A percentile compares a stretch with the other conserved stretches of the same genome.
Evolutionary conservation across 2,329 filamentous ascomycete genomes (phyloP).

Genomic region (Xylaria polymorpha): DNA sequence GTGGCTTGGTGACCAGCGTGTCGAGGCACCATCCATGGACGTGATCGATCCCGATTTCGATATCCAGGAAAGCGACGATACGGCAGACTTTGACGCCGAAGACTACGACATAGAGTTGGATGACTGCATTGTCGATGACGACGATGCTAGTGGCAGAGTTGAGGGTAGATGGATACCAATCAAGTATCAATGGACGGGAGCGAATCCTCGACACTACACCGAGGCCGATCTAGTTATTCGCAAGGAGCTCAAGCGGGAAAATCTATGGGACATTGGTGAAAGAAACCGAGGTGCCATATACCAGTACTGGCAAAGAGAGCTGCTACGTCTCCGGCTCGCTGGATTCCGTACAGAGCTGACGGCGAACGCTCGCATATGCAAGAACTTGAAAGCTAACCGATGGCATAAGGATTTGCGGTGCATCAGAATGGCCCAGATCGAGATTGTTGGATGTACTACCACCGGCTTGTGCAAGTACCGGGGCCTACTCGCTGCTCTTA

Average conservation of each 20-base stretch:
- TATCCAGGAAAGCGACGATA: constrained; percentile 56
- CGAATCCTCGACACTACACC: constrained; percentile 42
- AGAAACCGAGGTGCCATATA: constrained; percentile 73
- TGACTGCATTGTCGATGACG: constrained; percentile 51
- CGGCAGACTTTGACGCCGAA: constrained; percentile 68
- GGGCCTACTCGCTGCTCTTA: constrained; percentile 72
- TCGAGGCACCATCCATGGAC: constrained; percentile 45
- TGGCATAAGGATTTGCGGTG: constrained; percentile 67
- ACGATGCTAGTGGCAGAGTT: constrained; percentile 55
- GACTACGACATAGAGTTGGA: constrained; percentile 59
- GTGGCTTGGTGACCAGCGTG: constrained; percentile 67
- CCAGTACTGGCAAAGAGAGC: constrained; percentile 67
- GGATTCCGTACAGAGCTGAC: constrained; percentile 62
- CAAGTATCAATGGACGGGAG: constrained; percentile 55
- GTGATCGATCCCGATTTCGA: constrained; percentile 47
- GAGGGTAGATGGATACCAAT: constrained; percentile 58
- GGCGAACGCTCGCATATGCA: constrained; percentile 62
- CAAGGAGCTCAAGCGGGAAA: constrained; percentile 53
- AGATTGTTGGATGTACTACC: constrained; percentile 76
- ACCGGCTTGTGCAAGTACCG: constrained; percentile 87
- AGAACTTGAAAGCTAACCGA: constrained; percentile 65
- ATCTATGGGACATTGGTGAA: constrained; percentile 71
- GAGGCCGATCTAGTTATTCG: constrained; percentile 49
- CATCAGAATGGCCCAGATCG: constrained; percentile 53
- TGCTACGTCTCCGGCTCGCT: constrained; percentile 60